Evolutionary conservation across 768 basidiomycete genomes (phyloP), one percentile per base, ranked within the genome.

Genomic region (Floccularia luteovirens): DNA sequence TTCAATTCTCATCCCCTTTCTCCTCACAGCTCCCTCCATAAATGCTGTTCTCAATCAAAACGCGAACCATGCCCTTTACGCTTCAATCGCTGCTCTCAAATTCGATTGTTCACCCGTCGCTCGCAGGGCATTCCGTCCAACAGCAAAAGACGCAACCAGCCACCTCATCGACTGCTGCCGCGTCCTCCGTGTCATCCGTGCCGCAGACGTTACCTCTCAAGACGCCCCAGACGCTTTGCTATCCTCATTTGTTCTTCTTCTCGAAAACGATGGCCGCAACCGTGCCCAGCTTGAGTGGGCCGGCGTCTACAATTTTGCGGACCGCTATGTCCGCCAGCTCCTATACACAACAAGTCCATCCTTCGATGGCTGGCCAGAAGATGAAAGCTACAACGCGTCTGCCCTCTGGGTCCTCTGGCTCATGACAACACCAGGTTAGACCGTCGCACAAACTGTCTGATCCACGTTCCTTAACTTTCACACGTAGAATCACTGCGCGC

Each of bases 261-360:
- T 73, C 3, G 82, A 85, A 45, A 76, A 81, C 57, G 82, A 85
- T 56, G 80, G 79, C 24, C 70, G 69, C 52, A 86, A 86, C 53
- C 63, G 65, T 24, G 58, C 48, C 3, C 78, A 78, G 56, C 72
- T 85, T 35, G 62, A 71, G 41, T 61, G 57, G 17, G 80, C 75
- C 0, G 68, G 70, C 3, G 61, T 79, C 2, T 63, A 66, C 25
- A 45, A 44, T 3, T 77, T 72, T 31, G 62, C 75, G 6, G 65
- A 72, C 34, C 14, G 40, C 1, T 75, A 68, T 41, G 53, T 79
- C 24, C 64, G 63, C 23, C 51, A 50, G n/a, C 65, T 67, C 5
- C 60, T 81, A 20, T 72, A 73, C 62, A 62, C 70, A 24, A 46
- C 52, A 19, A 41, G 53, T 2, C 50, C 54, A 17, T 3, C 19